phyloP scores from a whole-genome alignment of 441 rosid species.

The Sinapis alba region DNA sequence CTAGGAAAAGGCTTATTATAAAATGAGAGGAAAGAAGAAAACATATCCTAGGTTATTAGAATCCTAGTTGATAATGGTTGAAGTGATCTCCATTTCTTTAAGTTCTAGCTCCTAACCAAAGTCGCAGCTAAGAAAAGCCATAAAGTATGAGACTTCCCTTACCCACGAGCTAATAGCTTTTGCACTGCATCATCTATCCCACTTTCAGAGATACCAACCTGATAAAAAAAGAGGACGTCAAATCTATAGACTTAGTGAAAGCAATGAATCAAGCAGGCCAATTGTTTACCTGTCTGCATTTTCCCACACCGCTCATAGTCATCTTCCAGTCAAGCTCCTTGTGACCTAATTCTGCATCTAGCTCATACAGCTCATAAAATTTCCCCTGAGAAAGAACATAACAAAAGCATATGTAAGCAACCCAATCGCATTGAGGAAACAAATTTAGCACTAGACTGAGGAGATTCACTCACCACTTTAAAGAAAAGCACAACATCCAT shows the following conservation, averaged over 20 bases:
- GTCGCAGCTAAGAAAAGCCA: not conserved
- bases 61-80: conserved; percentile 12
- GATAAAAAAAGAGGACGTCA: conserved; percentile 24
- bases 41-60: conserved; percentile 6
- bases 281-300: conserved; percentile 85
- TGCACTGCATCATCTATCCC: conserved; percentile 95
- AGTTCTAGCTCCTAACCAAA: conserved; percentile 10
- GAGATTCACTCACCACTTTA: conserved; percentile 84
- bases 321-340: conserved; percentile 97
- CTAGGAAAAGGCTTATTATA: not conserved
- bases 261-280: conserved; percentile 21
- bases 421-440: not conserved
- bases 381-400: conserved; percentile 64
- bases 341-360: conserved; percentile 97
- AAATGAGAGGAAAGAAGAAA: conserved; percentile 9
- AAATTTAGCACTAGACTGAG: not conserved
- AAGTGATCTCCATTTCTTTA: not conserved
- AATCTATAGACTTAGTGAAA: not conserved
- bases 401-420: conserved; percentile 6
- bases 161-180: conserved; percentile 95
- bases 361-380: conserved; percentile 94
- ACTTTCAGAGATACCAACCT: conserved; percentile 92
- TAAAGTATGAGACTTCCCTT: conserved; percentile 38
- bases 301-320: conserved; percentile 91
- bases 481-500: conserved; percentile 94